Evolutionary conservation across 2,329 filamentous ascomycete species (phyloP).

Genomic region (Penicillium fuscoglaucum): DNA sequence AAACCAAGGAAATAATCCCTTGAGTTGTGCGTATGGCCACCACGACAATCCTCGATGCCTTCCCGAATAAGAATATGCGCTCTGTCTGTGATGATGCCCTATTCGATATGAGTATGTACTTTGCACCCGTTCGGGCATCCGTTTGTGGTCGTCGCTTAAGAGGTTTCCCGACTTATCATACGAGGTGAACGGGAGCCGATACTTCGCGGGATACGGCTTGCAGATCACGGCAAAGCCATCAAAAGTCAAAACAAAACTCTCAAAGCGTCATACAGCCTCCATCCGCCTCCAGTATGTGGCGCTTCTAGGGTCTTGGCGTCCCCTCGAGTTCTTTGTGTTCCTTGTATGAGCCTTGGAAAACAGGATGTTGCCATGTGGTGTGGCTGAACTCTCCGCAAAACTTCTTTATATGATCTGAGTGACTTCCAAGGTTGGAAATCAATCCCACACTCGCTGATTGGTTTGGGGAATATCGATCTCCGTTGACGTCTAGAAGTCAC

Average conservation of each 20-base stretch:
- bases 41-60: not conserved
- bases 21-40: not conserved
- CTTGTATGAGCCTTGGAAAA: not conserved
- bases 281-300: not conserved
- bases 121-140: not conserved
- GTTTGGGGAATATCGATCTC: not conserved
- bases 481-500: not conserved
- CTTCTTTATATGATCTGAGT: not conserved
- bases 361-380: not conserved
- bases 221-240: not conserved
- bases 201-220: not conserved
- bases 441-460: not conserved
- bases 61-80: not conserved
- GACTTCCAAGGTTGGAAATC: not conserved
- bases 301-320: constrained; percentile 4
- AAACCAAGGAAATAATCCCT: not conserved
- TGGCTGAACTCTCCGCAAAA: not conserved
- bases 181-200: not conserved
- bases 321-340: not conserved
- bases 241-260: not conserved
- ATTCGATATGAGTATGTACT: not conserved
- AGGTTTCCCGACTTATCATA: not conserved
- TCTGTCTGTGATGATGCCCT: not conserved
- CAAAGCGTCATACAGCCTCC: not conserved
- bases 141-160: no score